Base-by-base conservation (phyloP, 257 asterid genomes). In the Rhazya stricta region DNA sequence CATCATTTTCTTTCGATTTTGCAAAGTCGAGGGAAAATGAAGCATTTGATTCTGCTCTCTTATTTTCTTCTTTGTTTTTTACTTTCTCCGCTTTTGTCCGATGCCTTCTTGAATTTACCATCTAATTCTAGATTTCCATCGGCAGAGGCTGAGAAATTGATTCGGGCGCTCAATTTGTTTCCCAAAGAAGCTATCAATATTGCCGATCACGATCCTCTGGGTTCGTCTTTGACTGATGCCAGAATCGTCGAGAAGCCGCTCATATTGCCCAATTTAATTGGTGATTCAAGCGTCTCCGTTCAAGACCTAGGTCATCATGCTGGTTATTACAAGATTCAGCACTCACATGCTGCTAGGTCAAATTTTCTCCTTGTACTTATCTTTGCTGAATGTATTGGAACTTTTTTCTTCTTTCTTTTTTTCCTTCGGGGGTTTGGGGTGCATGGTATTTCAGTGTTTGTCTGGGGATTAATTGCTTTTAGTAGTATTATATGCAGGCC, bases 301-400 rank as follows among this genome's bases (percentile, higher is more conserved):
- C 86, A 88, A 65, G 89, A 86, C 54, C 81, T 92, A 69, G 97
- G 94, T 37, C 97, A 92, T 74, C 90, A 92, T 85, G 97, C 97
- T 36, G 98, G 98, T 75, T 92, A 92, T 86, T 92, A 89, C 74
- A 75, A 91, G 81, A 88, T 92, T 81, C 72, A 88, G 81, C 92
- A 88, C 81, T 91, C 98, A 42, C 92, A 83, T 79, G 91, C 81
- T 67, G 98, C 97, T 73, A 92, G 88, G 98, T 92, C 42, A 45
- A n/a, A 53, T 79, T 5, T 15, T 39, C 16, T 4, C 3, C 53
- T 46, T 51, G 6, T 51, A 51, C 3, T 51, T 51, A 51, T 51
- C 25, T 51, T 51, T 19, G 27, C 5, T 0, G 6, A 18, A 13
- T 6, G 54, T 2, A 10, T 21, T 48, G 54, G 21, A 10, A 13